Evolutionary conservation across 169 alveolate species (phyloP), one percentile per base, ranked within the genome.

Genomic region (Plasmodium fragile): DNA sequence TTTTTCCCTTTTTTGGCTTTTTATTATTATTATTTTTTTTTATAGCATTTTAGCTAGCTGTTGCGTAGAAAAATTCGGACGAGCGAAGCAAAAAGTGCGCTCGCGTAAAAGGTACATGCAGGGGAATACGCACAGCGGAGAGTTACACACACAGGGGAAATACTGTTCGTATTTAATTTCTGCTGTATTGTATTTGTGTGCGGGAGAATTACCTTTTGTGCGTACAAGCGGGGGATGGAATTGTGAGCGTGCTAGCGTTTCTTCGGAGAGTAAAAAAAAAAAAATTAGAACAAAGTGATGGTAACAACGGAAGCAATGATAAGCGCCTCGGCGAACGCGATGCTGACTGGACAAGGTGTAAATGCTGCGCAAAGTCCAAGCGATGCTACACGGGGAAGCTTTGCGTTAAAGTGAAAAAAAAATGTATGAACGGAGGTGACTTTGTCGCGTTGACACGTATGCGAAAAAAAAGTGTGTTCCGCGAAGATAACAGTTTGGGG

Each of bases 101-200:
- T 65, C 75, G 16, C 5, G n/a, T 65, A 65, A 65, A 65, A 65
- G 30, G 32, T 65, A 28, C 75, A 59, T 59, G 73, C 73, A 59
- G 11, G 34, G 16, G 34, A 59, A 59, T 22, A 59, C 28, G 16
- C 28, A 13, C 28, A 59, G 32, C 25, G 32, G 10, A n/a, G 34
- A 45, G 73, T 59, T 59, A 59, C 4, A 59, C 73, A 65, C 30
- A 65, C 73, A 22, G 75, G 75, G 36, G 75, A 65, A 65, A 65
- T 65, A 25, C 36, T n/a, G 75, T 65, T 65, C 75, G 36, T 65
- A 65, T 65, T 65, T 22, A 4, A 25, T 65, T 65, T 65, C 8
- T 65, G 22, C n/a, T 10, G 75, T 1, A 2, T 16, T 65, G 75
- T 18, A 65, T 6, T 25, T 7, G 16, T 22, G 36, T 6, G 75